Base-by-base conservation (phyloP, 306 rosid species). In the Elaeagnus macrophylla region DNA sequence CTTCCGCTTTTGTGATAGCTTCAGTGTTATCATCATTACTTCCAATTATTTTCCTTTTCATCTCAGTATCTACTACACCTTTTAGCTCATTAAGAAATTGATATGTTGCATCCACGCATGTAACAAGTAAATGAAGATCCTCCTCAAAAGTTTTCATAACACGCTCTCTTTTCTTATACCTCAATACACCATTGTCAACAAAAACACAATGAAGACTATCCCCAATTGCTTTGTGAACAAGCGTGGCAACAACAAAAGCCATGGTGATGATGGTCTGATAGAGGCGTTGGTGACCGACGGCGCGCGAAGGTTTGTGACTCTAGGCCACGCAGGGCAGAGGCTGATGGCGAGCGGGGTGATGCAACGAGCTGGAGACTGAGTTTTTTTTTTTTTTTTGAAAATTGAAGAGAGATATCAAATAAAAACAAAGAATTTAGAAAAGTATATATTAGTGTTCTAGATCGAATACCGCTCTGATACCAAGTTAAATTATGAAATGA, bases 211-310 rank as follows among this genome's bases (percentile, higher is more conserved):
- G 96, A 69, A 86, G 99, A 71, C 99, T 75, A 53, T 80, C 83
- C 7, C 96, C 96, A 40, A 91, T 91, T 15, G 99, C 99, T 64
- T 80, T 87, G 52, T 91, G 95, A 49, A 91, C 95, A 16, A 91
- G 73, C 18, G 83, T 82, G 10, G 99, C 96, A 25, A 96, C 99
- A 74, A 91, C 95, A n/a, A n/a, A n/a, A n/a, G n/a, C n/a, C n/a
- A n/a, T n/a, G n/a, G n/a, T n/a, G n/a, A n/a, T n/a, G n/a, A n/a
- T n/a, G n/a, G n/a, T n/a, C n/a, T n/a, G n/a, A n/a, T n/a, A n/a
- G n/a, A n/a, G n/a, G n/a, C n/a, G n/a, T n/a, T n/a, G n/a, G n/a
- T n/a, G n/a, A n/a, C n/a, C n/a, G n/a, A n/a, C n/a, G n/a, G n/a
- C n/a, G n/a, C n/a, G n/a, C n/a, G n/a, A n/a, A n/a, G n/a, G n/a